A percentile compares a stretch with the other conserved stretches of the same genome.
Evolutionary conservation across 2,329 filamentous ascomycete genomes (phyloP).

Genomic region (Penicillium sp.): DNA sequence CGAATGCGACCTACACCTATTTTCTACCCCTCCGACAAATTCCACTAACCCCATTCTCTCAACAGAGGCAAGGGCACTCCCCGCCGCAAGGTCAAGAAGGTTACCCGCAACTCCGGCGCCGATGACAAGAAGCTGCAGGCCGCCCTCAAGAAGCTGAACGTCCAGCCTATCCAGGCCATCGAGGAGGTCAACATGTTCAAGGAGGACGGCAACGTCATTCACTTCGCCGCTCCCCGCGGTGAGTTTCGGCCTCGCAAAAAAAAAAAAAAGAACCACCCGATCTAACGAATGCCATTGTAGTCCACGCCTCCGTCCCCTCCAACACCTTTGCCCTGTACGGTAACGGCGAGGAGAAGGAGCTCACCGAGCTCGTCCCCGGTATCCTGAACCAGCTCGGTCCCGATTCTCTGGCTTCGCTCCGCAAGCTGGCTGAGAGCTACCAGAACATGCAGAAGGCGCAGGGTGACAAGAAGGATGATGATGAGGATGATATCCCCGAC

Average conservation of each 20-base stretch:
- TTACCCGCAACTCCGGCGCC: constrained; percentile 82
- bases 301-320: constrained; percentile 91
- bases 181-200: constrained; percentile 99
- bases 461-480: constrained; percentile 71
- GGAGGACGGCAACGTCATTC: constrained; percentile 98
- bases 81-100: constrained; percentile 97
- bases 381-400: constrained; percentile 99
- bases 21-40: background rate
- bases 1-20: background rate
- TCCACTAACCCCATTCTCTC: constrained; percentile 20
- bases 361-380: constrained; percentile 96
- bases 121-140: constrained; percentile 99
- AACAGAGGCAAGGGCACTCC: constrained; percentile 93
- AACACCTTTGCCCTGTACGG: constrained; percentile 99
- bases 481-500: constrained; percentile 85
- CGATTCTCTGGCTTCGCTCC: constrained; percentile 93
- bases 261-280: background rate
- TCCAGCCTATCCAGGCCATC: constrained; percentile 97
- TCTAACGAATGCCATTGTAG: constrained; percentile 45
- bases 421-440: constrained; percentile 98
- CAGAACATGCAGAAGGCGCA: constrained; percentile 97
- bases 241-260: too few species aligned
- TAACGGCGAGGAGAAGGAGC: constrained; percentile 98
- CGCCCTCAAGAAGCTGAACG: constrained; percentile 97
- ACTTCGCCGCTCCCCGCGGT: constrained; percentile 98